Evolutionary conservation across 352 stramenopile species (phyloP), one percentile per base, ranked within the genome.

Genomic region (Discostella stelligera): DNA sequence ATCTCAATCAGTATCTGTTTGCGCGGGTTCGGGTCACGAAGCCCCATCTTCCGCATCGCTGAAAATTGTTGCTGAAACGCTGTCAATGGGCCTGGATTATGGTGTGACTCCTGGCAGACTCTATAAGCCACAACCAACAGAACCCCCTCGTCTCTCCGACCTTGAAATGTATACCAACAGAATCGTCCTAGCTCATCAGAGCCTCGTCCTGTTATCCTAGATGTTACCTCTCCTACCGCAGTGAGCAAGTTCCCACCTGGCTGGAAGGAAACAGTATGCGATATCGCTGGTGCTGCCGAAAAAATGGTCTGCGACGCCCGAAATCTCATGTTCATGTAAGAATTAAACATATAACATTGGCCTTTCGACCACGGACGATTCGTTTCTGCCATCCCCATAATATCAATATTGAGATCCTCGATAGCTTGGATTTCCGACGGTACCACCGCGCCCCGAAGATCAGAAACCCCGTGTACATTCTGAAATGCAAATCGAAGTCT

Each of bases 351-450:
- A n/a, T n/a, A n/a, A n/a, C n/a, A n/a, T n/a, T n/a, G n/a, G 27
- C 27, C 27, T 32, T 32, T 32, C 5, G 11, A 53, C 60, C 60
- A 71, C n/a, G 58, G 69, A 6, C 18, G 73, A 13, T 79, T 73
- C 9, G 46, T 72, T 25, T 79, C 71, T 6, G 46, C 44, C 20
- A 73, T 46, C 0, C 54, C 62, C 16, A 60, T 20, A 0, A 73
- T 16, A 54, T 79, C 46, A 0, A 66, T 20, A 0, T 46, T 46
- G n/a, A 74, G 18, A 20, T 50, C 48, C 9, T 30, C 0, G 16
- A 73, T 79, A 1, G 20, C 56, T 30, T 68, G 55, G 18, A 79
- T 63, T 14, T 74, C 54, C 7, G 27, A n/a, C 18, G 60, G 54
- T 9, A 73, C 18, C 16, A 50, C 63, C 20, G 64, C 23, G 0